Evolutionary conservation across 2,329 filamentous ascomycete species (phyloP), one percentile per base, ranked within the genome.

Genomic region (Aspergillus tanneri): DNA sequence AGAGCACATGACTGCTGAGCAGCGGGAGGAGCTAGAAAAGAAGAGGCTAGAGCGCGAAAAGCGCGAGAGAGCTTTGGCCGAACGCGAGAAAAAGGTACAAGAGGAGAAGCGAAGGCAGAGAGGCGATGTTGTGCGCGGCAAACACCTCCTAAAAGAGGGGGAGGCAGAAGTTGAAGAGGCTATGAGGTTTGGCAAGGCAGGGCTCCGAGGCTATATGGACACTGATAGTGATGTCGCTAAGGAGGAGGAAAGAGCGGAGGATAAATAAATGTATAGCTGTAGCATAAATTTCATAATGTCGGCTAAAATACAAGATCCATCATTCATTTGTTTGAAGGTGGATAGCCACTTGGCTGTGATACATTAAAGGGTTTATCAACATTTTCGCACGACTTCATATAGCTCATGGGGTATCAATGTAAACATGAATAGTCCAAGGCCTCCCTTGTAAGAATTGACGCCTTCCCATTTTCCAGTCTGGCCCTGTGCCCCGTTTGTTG

Each of bases 161-260:
- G 71, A 73, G 52, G 69, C 64, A 6, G 72, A 76, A 49, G 60
- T 76, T 38, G 66, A 72, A 52, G 66, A 69, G 49, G 73, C 73
- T 16, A 70, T 75, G 71, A 65, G 55, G 28, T 53, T 75, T 18
- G 63, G 68, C 12, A 75, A 70, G 47, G 67, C 69, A 41, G 71
- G 72, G 3, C 48, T 75, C n/a, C 62, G 62, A n/a, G 68, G 67
- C 39, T 65, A 74, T 51, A 62, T 74, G 50, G 66, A 71, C 27
- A 46, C 56, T 22, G 62, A 65, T 19, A 48, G 47, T 8, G 27
- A 60, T 39, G 14, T 32, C 28, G 19, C 46, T 32, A 45, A 44
- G 36, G 16, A 44, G 22, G 48, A 43, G 9, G 19, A 52, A 46
- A 22, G 27, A 34, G 30, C 14, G n/a, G 14, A 34, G 7, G 16